Percentiles rank a stretch among this genome's conserved stretches.
phyloP scores from a whole-genome alignment of 176 grass and related monocot species.

The Saccharum officinarum region DNA sequence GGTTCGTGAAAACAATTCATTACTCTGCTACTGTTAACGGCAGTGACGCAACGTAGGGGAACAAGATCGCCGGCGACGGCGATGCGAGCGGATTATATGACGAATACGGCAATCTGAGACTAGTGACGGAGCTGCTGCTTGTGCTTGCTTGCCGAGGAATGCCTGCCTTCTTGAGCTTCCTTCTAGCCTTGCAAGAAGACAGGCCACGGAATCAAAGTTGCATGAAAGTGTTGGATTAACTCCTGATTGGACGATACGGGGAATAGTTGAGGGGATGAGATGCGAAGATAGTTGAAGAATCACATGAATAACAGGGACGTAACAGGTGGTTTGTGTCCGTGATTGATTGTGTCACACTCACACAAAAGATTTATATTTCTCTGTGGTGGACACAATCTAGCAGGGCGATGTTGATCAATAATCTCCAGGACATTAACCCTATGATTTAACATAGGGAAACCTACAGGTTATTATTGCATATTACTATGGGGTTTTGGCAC shows the following conservation, averaged over 20 bases:
- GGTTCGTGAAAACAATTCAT: slow-evolving; percentile 31
- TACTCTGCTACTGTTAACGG: background rate
- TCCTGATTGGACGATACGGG: background rate
- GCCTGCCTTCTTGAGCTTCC: background rate
- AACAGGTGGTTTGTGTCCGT: background rate
- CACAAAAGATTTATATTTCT: background rate
- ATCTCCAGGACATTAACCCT: background rate
- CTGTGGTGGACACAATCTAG: background rate
- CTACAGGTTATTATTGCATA: background rate
- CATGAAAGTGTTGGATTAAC: background rate
- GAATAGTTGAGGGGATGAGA: background rate
- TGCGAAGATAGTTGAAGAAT: background rate
- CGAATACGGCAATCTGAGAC: slow-evolving; percentile 1
- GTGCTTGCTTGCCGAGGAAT: background rate
- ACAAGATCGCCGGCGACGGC: background rate
- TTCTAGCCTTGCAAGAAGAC: background rate
- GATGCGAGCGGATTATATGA: background rate
- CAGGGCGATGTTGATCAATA: background rate
- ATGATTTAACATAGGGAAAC: background rate
- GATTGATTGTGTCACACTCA: background rate
- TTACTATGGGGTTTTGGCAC: no score
- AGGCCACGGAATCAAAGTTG: background rate
- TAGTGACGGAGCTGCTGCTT: background rate
- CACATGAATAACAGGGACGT: slow-evolving; percentile 15
- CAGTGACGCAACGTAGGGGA: background rate